Evolutionary conservation across 331 rosid species (phyloP).

Genomic region (Erythrophleum ivorense): DNA sequence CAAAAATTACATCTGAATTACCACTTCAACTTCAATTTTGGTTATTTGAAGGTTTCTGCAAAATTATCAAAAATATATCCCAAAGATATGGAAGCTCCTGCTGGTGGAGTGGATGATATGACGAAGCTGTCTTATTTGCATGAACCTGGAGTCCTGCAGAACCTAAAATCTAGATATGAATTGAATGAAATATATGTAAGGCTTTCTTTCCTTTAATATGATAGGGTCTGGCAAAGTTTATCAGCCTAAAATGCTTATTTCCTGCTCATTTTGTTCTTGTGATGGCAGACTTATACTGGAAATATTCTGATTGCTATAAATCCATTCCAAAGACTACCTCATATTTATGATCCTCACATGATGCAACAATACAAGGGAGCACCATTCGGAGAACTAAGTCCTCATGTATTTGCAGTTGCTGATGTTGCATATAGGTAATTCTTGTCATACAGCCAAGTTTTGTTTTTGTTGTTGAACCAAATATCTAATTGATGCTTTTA

Average conservation of each 20-base stretch:
- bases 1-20: conserved; percentile 37
- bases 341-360: conserved; percentile 90
- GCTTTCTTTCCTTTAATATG: conserved; percentile 38
- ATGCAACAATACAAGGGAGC: conserved; percentile 99
- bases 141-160: conserved; percentile 96
- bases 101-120: conserved; percentile 99
- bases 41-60: conserved; percentile 62
- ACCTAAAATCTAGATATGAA: conserved; percentile 86
- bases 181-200: conserved; percentile 95
- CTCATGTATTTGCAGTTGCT: conserved; percentile 99
- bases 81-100: conserved; percentile 89
- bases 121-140: conserved; percentile 97
- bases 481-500: conserved; percentile 36
- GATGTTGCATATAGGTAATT: conserved; percentile 93
- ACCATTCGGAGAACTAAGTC: conserved; percentile 94
- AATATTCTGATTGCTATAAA: conserved; percentile 97
- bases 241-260: conserved; percentile 25
- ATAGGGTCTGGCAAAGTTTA: conserved; percentile 26
- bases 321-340: conserved; percentile 97
- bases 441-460: conserved; percentile 26
- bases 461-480: conserved; percentile 36
- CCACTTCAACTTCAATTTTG: conserved; percentile 39
- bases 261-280: conserved; percentile 34
- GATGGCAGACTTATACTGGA: conserved; percentile 93
- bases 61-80: conserved; percentile 74